Evolutionary conservation across 2,329 filamentous ascomycete genomes (phyloP).

Genomic region (Endocalyx cinctus): DNA sequence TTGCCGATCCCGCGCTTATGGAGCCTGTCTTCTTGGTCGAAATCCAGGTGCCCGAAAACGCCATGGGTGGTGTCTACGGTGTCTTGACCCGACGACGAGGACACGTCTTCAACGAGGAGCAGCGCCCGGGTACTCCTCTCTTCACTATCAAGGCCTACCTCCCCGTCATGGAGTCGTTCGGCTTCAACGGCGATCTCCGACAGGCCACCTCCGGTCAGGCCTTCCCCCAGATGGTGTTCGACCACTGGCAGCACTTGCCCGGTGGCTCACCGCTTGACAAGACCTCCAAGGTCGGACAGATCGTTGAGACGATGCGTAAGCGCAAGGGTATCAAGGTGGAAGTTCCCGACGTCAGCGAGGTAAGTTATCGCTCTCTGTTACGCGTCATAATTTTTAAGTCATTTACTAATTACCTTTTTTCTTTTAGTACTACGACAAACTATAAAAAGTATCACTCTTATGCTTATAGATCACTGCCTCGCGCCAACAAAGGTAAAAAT

Average conservation of each 20-base stretch:
- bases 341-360: slow-evolving; percentile 90
- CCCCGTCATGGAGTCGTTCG: slow-evolving; percentile 95
- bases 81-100: slow-evolving; percentile 96
- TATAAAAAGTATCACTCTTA: slow-evolving; percentile 59
- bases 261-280: slow-evolving; percentile 87
- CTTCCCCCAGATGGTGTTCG: slow-evolving; percentile 98
- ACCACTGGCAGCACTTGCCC: slow-evolving; percentile 95
- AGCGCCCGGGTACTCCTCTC: slow-evolving; percentile 95
- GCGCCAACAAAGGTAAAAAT: slow-evolving; percentile 38
- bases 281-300: slow-evolving; percentile 74
- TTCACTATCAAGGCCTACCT: slow-evolving; percentile 99
- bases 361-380: slow-evolving; percentile 50
- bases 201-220: slow-evolving; percentile 92
- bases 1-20: slow-evolving; percentile 85
- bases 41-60: slow-evolving; percentile 96
- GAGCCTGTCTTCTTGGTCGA: slow-evolving; percentile 99
- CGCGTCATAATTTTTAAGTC: not conserved
- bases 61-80: slow-evolving; percentile 99
- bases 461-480: slow-evolving; percentile 42
- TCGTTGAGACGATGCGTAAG: slow-evolving; percentile 91
- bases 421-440: slow-evolving; percentile 97
- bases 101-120: slow-evolving; percentile 98
- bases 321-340: slow-evolving; percentile 99
- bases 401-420: no score
- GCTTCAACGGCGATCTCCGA: slow-evolving; percentile 97